A percentile compares a stretch with the other conserved stretches of the same genome.
Conservation (phyloP, 768 basidiomycete genomes). For the Lentinula raphanica region DNA sequence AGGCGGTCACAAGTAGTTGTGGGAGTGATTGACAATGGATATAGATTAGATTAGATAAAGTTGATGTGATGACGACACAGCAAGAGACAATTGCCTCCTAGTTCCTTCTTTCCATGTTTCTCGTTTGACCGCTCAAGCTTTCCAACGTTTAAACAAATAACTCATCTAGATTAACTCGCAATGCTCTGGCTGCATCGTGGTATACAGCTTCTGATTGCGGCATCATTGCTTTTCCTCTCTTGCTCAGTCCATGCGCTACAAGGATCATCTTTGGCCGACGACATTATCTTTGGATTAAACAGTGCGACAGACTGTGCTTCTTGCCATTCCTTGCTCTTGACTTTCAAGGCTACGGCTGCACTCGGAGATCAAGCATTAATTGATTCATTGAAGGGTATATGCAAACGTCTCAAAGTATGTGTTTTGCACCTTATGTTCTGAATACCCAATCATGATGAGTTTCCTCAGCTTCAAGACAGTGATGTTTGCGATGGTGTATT, state of each 20-base stretch:
- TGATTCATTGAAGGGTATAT: conserved; percentile 36
- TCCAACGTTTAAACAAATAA: background rate
- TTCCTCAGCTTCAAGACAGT: conserved; percentile 40
- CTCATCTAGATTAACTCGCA: background rate
- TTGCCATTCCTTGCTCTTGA: conserved; percentile 46
- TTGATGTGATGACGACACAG: no score
- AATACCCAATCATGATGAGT: background rate
- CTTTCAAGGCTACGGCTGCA: conserved; percentile 40
- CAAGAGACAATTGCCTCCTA: no score
- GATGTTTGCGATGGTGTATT: conserved; percentile 57
- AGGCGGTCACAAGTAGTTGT: no score
- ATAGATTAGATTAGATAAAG: no score
- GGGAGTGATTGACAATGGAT: no score
- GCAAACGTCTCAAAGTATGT: conserved; percentile 36
- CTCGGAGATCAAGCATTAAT: conserved; percentile 46
- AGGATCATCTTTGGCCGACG: conserved; percentile 5
- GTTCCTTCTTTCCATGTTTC: no score
- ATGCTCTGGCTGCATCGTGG: background rate
- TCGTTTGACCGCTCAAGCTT: background rate
- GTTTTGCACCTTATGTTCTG: background rate
- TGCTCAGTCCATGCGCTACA: background rate
- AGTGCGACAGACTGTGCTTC: conserved; percentile 43
- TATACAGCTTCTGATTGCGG: background rate
- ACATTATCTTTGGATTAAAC: conserved; percentile 37
- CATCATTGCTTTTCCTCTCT: background rate